These are phyloP conservation scores for Nicotiana tabacum DNA, from an alignment of 257 asterid genomes.

Conservation along the genomic window DNA sequence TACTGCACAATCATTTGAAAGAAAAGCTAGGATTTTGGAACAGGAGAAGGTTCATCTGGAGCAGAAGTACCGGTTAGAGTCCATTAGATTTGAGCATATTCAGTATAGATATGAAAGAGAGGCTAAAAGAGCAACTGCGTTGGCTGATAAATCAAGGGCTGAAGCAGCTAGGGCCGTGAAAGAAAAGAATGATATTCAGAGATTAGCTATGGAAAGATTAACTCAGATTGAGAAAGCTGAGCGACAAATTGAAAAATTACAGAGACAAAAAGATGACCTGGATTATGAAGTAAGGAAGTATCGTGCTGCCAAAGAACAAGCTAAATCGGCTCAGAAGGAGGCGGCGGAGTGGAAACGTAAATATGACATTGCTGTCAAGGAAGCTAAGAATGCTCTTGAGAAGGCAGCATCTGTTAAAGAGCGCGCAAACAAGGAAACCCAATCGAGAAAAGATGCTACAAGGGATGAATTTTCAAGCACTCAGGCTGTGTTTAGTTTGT, in stretches of 20 bases:
- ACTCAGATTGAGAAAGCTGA: constrained; percentile 77
- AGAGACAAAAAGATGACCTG: constrained; percentile 61
- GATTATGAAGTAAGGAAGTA: constrained; percentile 45
- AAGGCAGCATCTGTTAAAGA: too few species aligned
- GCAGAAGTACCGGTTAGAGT: constrained; percentile 67
- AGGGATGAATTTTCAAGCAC: too few species aligned
- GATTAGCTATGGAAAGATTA: constrained; percentile 72
- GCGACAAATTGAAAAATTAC: constrained; percentile 59
- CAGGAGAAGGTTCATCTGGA: constrained; percentile 74
- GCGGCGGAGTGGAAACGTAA: constrained; percentile 21
- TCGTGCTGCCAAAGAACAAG: neutral
- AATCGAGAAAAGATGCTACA: too few species aligned
- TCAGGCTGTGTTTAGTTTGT: too few species aligned
- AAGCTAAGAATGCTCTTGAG: too few species aligned
- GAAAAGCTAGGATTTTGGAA: constrained; percentile 68
- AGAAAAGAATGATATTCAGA: constrained; percentile 69
- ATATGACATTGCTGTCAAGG: too few species aligned
- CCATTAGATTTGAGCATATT: constrained; percentile 62
- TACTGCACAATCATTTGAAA: constrained; percentile 62
- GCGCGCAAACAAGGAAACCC: too few species aligned
- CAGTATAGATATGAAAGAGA: constrained; percentile 77
- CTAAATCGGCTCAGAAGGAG: constrained; percentile 58
- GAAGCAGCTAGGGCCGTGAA: constrained; percentile 83
- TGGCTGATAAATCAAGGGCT: constrained; percentile 88
- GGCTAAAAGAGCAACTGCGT: constrained; percentile 72